Evolutionary conservation across 352 stramenopile species (phyloP), one percentile per base, ranked within the genome.

Genomic region (Pythium coloratum): DNA sequence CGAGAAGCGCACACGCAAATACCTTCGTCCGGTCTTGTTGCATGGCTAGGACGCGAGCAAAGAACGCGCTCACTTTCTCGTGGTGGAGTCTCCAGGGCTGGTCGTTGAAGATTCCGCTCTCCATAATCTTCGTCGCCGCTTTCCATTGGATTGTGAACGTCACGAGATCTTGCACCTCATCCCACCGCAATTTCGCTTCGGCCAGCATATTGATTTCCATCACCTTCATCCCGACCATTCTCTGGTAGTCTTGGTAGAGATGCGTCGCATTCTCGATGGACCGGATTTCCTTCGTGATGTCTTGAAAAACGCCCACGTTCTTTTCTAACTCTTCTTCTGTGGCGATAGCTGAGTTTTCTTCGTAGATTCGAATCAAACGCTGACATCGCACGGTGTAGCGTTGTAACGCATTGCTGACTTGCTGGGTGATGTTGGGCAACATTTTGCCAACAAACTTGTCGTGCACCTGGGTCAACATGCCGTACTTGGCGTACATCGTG

Each of bases 211-310:
- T 70, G n/a, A 89, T 80, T 9, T 89, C 82, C 1, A 77, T 77
- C 13, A 84, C 69, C 42, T 90, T 89, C 30, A 90, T 69, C 6
- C 81, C 81, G 10, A 91, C 81, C 73, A 90, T 87, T 49, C 73
- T 72, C 50, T 92, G 82, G 51, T 91, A 92, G 16, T 87, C 79
- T 65, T 88, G 76, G 40, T 91, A 92, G n/a, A 89, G 55, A 32
- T 62, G 69, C 3, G 77, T 77, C 5, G 84, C 73, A 32, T 86
- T 79, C 56, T 80, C 72, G 34, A 91, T 90, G 8, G 63, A 56
- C 34, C 67, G 34, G 12, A 91, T 66, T 26, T 92, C 82, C 5
- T 69, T 62, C 3, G 71, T 63, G 30, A 84, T 76, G 10, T 91
- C 82, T 68, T 89, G 68, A 59, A 88, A 88, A 13, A 59, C 69